Conservation (phyloP, 1,284 basidiomycete genomes). For the Ganoderma boninense region DNA sequence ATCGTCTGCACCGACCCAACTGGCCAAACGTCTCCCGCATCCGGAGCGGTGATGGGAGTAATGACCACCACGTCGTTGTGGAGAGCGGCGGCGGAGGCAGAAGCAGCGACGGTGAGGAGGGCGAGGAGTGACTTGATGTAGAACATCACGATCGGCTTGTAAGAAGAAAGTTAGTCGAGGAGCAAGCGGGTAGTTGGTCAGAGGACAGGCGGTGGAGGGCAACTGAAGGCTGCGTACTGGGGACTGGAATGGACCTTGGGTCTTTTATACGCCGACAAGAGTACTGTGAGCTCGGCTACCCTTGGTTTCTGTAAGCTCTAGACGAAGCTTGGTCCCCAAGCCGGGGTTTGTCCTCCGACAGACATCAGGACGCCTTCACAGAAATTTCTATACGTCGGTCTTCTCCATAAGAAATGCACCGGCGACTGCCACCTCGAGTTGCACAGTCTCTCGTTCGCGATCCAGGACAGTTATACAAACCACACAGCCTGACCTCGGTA, state of each 20-base stretch:
- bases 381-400: not conserved
- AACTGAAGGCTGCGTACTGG: not conserved
- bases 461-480: not conserved
- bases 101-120: conserved; percentile 9
- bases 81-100: conserved; percentile 5
- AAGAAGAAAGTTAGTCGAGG: not conserved
- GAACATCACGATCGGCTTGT: not conserved
- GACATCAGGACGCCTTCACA: not conserved
- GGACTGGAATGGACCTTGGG: not conserved
- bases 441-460: not conserved
- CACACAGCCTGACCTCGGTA: not conserved
- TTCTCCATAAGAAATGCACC: not conserved
- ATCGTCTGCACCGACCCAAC: conserved; percentile 44
- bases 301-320: not conserved
- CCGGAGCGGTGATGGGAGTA: conserved; percentile 14
- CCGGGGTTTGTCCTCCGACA: not conserved
- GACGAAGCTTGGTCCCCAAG: not conserved
- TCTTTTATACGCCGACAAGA: not conserved
- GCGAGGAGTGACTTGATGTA: conserved; percentile 2
- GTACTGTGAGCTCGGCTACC: not conserved
- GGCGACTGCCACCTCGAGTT: not conserved
- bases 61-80: not conserved
- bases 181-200: not conserved
- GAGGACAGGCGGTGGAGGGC: not conserved
- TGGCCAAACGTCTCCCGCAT: conserved; percentile 18